A percentile compares a stretch with the other conserved stretches of the same genome.
These are phyloP conservation scores for Agaricales sp. DNA, from an alignment of 1,284 basidiomycete genomes.

Conservation along the genomic window DNA sequence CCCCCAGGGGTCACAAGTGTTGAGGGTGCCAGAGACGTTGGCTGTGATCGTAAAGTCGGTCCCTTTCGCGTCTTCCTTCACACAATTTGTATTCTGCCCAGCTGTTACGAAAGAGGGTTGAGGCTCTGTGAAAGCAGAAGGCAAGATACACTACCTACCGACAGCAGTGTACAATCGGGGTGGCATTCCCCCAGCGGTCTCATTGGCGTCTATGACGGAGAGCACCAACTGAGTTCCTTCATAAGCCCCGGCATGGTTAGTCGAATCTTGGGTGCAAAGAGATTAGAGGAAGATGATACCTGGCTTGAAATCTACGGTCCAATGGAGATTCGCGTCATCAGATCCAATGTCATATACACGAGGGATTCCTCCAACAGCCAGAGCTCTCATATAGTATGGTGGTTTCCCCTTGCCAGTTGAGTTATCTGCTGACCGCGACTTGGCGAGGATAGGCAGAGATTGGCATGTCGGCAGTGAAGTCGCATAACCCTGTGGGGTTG, in stretches of 20 bases:
- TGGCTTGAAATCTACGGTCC: slow-evolving; percentile 30
- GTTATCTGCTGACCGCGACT: not conserved
- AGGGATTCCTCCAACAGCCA: slow-evolving; percentile 29
- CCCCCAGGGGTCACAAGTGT: not conserved
- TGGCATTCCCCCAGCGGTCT: not conserved
- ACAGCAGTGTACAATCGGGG: not conserved
- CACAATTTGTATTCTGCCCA: not conserved
- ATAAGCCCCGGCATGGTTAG: not conserved
- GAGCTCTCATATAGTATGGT: slow-evolving; percentile 41
- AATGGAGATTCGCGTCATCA: slow-evolving; percentile 26
- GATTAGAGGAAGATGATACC: slow-evolving; percentile 23
- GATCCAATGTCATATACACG: slow-evolving; percentile 28
- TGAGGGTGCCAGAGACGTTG: not conserved
- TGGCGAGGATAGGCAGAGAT: not conserved
- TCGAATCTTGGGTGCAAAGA: not conserved
- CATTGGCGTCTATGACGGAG: not conserved
- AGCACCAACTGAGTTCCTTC: not conserved
- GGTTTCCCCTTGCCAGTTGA: slow-evolving; percentile 23
- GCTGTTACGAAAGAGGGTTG: not conserved
- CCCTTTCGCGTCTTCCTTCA: not conserved
- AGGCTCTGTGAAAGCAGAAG: not conserved
- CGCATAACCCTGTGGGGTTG: not conserved
- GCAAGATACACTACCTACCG: not conserved
- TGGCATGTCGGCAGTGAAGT: not conserved
- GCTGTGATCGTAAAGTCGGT: not conserved